A percentile compares a stretch with the other conserved stretches of the same genome.
Evolutionary conservation across 805 yeast genomes (phyloP).

Genomic region (Ogataea paradorogensis): DNA sequence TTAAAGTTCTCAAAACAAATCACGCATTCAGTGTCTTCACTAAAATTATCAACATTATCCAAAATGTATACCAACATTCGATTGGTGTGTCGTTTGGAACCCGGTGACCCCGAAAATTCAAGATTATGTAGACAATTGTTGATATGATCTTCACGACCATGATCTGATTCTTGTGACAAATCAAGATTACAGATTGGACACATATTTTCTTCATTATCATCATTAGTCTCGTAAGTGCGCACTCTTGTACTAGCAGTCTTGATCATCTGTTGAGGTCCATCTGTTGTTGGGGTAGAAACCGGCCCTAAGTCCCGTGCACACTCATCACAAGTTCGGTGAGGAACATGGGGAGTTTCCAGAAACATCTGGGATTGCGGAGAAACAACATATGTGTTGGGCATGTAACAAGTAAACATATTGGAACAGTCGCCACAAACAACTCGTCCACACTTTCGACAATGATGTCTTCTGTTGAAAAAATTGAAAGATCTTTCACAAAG

Average conservation of each 20-base stretch:
- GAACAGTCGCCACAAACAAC: constrained; percentile 76
- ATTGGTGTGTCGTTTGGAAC: constrained; percentile 56
- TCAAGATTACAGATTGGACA: constrained; percentile 45
- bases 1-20: constrained; percentile 87
- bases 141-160: constrained; percentile 62
- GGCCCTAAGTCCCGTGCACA: constrained; percentile 60
- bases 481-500: constrained; percentile 53
- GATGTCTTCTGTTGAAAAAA: constrained; percentile 72
- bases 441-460: constrained; percentile 78
- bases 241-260: constrained; percentile 17
- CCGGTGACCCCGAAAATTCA: constrained; percentile 62
- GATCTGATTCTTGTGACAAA: constrained; percentile 24
- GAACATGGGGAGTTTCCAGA: constrained; percentile 49
- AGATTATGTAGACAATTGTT: constrained; percentile 60
- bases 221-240: constrained; percentile 16
- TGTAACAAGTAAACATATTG: constrained; percentile 46
- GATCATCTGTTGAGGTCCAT: constrained; percentile 9
- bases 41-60: constrained; percentile 36
- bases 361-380: constrained; percentile 48
- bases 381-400: constrained; percentile 58
- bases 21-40: constrained; percentile 74
- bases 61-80: constrained; percentile 81
- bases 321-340: constrained; percentile 71
- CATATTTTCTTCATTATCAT: constrained; percentile 32
- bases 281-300: constrained; percentile 41